Base-by-base conservation (phyloP, 2,329 filamentous ascomycete genomes). In the Colletotrichum paranaense region DNA sequence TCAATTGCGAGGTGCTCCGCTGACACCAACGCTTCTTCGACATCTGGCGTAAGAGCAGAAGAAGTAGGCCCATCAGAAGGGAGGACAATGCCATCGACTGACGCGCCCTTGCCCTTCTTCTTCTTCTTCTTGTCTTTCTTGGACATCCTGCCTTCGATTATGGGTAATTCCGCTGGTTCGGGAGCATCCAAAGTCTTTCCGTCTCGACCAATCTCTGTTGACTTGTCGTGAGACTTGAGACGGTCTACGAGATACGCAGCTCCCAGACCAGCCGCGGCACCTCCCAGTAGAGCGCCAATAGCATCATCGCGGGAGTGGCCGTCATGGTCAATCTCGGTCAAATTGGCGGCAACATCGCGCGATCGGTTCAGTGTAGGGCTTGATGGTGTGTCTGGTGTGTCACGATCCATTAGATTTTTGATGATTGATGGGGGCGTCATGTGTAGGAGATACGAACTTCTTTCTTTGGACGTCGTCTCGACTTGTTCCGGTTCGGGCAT, bases 391-490 rank as follows among this genome's bases (percentile, higher is more conserved):
- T 77, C 74, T 57, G 76, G 60, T 59, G 76, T 22, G 22, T 69
- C 70, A 30, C 77, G 74, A 24, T 75, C 74, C 22, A 77, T 78
- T 67, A 77, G 68, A n/a, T 76, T 79, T 68, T 78, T 79, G 24
- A 81, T 77, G 24, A 76, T 72, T 7, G 81, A 80, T 16, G 81
- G 78, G 2, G 86, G 82, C 28, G 82, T 83, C 16, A 83, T 82
- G 62, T 82, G 78, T 35, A 84, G 81, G 19, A 86, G 76, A 75
- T 85, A 84, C 14, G 83, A 85, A 76, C 82, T 87, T 75, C 82
- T 79, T 73, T 85, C 81, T 75, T 85, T 85, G 7, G 82, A 84
- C 72, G 81, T 83, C 19, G 84, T 71, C 49, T 87, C 84, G 19
- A 85, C 75, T 5, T 82, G 80, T 32, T 81, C 81, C 24, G 83